Evolutionary conservation across 2,329 filamentous ascomycete genomes (phyloP).

Genomic region (Lecanicillium sp.): DNA sequence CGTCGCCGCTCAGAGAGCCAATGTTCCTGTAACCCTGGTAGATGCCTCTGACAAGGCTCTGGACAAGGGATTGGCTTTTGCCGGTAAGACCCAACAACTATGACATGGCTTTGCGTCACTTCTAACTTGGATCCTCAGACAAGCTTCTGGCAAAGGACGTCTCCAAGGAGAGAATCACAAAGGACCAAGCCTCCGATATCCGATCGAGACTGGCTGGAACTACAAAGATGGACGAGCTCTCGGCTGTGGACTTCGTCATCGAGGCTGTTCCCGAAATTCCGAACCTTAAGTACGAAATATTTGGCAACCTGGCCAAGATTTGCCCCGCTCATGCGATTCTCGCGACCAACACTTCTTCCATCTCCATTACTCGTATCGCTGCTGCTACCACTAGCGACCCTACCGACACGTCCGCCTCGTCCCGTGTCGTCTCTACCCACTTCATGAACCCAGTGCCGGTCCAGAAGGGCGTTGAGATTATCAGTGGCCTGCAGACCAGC

Average conservation of each 20-base stretch:
- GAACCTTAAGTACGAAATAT: constrained; percentile 80
- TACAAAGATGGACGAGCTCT: constrained; percentile 68
- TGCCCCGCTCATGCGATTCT: constrained; percentile 81
- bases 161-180: constrained; percentile 74
- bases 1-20: constrained; percentile 78
- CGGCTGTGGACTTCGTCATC: constrained; percentile 89
- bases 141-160: constrained; percentile 93
- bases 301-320: constrained; percentile 71
- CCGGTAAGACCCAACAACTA: constrained; percentile 43
- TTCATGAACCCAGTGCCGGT: constrained; percentile 99
- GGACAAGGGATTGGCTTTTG: constrained; percentile 84
- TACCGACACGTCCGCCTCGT: constrained; percentile 70
- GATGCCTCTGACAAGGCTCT: constrained; percentile 79
- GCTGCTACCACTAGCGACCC: constrained; percentile 74
- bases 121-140: constrained; percentile 39
- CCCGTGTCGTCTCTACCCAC: constrained; percentile 88
- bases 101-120: not conserved
- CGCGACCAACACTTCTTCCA: constrained; percentile 97
- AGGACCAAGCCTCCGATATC: constrained; percentile 68
- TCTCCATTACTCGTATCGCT: constrained; percentile 93
- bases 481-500: constrained; percentile 87
- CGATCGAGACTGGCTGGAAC: constrained; percentile 61
- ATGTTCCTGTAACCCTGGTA: constrained; percentile 76
- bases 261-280: constrained; percentile 94
- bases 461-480: constrained; percentile 97